Conservation (phyloP, 1,139 yeast genomes). For the Pichia sp. region DNA sequence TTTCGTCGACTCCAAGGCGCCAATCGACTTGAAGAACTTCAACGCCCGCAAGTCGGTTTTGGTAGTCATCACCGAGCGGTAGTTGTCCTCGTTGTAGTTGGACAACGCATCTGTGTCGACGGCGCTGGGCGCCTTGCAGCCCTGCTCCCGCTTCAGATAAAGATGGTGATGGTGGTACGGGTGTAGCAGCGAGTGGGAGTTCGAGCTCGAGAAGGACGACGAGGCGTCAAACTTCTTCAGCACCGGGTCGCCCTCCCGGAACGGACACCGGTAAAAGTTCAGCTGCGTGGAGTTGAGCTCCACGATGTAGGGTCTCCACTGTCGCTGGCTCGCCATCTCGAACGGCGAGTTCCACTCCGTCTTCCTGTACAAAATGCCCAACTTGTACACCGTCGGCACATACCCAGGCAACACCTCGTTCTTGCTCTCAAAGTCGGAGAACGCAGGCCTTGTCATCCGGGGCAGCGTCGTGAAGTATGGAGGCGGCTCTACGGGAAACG, state of each 20-base stretch:
- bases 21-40: constrained; percentile 33
- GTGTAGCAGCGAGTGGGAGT: constrained; percentile 18
- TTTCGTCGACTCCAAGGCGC: constrained; percentile 32
- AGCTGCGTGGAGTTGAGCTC: constrained; percentile 74
- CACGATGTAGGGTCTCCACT: constrained; percentile 60
- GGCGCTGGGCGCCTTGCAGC: constrained; percentile 9
- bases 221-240: constrained; percentile 12
- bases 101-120: neutral
- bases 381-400: constrained; percentile 53
- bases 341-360: constrained; percentile 66
- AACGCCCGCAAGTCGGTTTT: constrained; percentile 40
- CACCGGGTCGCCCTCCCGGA: constrained; percentile 9
- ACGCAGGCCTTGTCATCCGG: constrained; percentile 42
- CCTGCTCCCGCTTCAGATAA: constrained; percentile 6
- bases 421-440: constrained; percentile 30
- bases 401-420: constrained; percentile 47
- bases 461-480: constrained; percentile 29
- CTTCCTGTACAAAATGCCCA: constrained; percentile 52
- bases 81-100: constrained; percentile 24
- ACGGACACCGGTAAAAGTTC: constrained; percentile 46
- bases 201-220: constrained; percentile 14
- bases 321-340: constrained; percentile 54
- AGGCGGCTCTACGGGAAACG: constrained; percentile 31
- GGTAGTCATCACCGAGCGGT: constrained; percentile 34
- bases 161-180: constrained; percentile 21